phyloP scores from a whole-genome alignment of 495 filamentous ascomycete genomes.

The Hypoxylon trugodes region DNA sequence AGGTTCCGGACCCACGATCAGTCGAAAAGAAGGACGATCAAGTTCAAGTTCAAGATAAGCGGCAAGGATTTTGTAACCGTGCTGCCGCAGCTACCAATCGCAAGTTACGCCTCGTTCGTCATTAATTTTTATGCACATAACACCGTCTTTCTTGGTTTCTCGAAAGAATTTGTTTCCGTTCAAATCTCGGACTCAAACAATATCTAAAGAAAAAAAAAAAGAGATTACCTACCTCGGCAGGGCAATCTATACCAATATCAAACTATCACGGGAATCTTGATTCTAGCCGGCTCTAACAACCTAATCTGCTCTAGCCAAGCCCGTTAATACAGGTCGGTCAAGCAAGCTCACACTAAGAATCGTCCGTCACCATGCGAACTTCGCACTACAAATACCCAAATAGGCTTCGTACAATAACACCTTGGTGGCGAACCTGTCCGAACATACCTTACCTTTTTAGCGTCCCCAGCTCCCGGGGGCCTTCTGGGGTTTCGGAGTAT shows the following conservation, averaged over 20 bases:
- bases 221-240: too few species aligned
- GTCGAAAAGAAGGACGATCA: constrained; percentile 29
- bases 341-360: constrained; percentile 4
- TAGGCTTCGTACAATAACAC: constrained; percentile 5
- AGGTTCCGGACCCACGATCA: constrained; percentile 27
- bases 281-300: constrained; percentile 9
- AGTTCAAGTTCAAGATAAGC: constrained; percentile 34
- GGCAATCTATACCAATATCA: too few species aligned
- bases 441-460: constrained; percentile 27
- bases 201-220: too few species aligned
- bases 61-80: constrained; percentile 27
- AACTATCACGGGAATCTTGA: constrained; percentile 1
- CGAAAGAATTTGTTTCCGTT: too few species aligned
- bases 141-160: too few species aligned
- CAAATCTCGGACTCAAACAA: too few species aligned
- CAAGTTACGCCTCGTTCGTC: constrained; percentile 2
- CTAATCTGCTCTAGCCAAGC: not conserved
- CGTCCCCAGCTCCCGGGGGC: constrained; percentile 16
- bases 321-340: not conserved
- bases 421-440: constrained; percentile 13
- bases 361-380: not conserved
- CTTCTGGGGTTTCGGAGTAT: constrained; percentile 39
- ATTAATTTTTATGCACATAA: too few species aligned
- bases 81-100: constrained; percentile 26
- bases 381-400: constrained; percentile 1